A percentile compares a stretch with the other conserved stretches of the same genome.
These are phyloP conservation scores for Aspergillus ostianus DNA, from an alignment of 495 filamentous ascomycete species.

Conservation along the genomic window DNA sequence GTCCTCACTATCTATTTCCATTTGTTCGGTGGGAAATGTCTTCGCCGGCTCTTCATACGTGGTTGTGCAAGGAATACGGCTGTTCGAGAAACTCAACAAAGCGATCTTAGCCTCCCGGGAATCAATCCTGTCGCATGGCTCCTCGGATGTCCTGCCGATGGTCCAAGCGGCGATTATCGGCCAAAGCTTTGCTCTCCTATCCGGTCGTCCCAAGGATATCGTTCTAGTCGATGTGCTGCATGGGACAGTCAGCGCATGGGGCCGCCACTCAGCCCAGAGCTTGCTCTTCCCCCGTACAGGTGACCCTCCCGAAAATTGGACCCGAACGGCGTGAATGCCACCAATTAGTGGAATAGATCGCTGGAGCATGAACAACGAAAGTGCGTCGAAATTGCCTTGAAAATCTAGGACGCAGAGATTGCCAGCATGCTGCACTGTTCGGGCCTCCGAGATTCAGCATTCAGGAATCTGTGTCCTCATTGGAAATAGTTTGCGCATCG, in stretches of 20 bases:
- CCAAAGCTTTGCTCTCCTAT: conserved; percentile 40
- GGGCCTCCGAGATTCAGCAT: too few relatives aligned
- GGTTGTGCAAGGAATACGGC: conserved; percentile 23
- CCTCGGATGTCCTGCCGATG: conserved; percentile 32
- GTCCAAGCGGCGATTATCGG: conserved; percentile 38
- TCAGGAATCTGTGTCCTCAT: too few relatives aligned
- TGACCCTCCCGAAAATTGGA: conserved; percentile 14
- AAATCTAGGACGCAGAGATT: conserved; percentile 37
- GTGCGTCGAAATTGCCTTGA: conserved; percentile 26
- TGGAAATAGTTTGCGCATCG: too few relatives aligned
- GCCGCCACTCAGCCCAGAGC: conserved; percentile 26
- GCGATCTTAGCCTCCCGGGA: conserved; percentile 36
- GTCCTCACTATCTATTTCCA: conserved; percentile 31
- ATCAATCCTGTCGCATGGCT: conserved; percentile 20
- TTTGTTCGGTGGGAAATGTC: conserved; percentile 36
- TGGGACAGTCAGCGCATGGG: conserved; percentile 40
- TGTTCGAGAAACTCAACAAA: conserved; percentile 37
- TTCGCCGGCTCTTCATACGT: conserved; percentile 30
- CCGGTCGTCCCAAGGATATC: conserved; percentile 29
- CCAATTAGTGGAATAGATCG: conserved; percentile 19
- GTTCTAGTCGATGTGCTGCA: conserved; percentile 35
- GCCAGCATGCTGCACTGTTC: too few relatives aligned
- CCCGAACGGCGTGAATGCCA: not conserved
- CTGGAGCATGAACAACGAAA: conserved; percentile 18
- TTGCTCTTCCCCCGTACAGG: too few relatives aligned